These are phyloP conservation scores for Tricholoma hemisulphureum DNA, from an alignment of 768 basidiomycete species.

Conservation along the genomic window DNA sequence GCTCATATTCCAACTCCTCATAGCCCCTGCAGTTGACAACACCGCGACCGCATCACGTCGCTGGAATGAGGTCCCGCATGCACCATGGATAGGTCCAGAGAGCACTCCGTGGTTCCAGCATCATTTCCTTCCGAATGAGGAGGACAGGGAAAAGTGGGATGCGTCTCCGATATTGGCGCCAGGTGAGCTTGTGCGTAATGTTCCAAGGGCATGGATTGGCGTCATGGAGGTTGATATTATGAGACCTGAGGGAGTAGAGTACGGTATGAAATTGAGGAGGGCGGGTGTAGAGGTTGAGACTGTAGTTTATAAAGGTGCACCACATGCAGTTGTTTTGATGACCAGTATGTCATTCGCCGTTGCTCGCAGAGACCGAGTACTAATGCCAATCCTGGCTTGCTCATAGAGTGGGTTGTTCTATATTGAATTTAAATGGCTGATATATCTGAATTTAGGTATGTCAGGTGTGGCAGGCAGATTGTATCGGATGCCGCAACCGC, in stretches of 20 bases:
- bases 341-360: slow-evolving; percentile 54
- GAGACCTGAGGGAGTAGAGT: slow-evolving; percentile 62
- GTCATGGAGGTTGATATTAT: slow-evolving; percentile 68
- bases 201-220: slow-evolving; percentile 60
- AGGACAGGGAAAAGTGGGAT: slow-evolving; percentile 63
- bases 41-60: slow-evolving; percentile 49
- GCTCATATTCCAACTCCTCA: slow-evolving; percentile 59
- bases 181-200: slow-evolving; percentile 45
- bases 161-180: slow-evolving; percentile 73
- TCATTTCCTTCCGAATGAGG: slow-evolving; percentile 64
- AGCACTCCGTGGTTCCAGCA: slow-evolving; percentile 76
- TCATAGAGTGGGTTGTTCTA: too few relatives aligned
- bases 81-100: slow-evolving; percentile 57
- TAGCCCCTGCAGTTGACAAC: slow-evolving; percentile 75
- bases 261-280: slow-evolving; percentile 53
- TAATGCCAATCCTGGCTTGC: too few relatives aligned
- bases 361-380: too few relatives aligned
- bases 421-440: not conserved
- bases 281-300: slow-evolving; percentile 54
- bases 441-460: not conserved
- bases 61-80: slow-evolving; percentile 57
- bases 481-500: slow-evolving; percentile 10
- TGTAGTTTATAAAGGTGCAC: slow-evolving; percentile 59
- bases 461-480: not conserved
- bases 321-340: slow-evolving; percentile 75